A percentile compares a stretch with the other conserved stretches of the same genome.
These are phyloP conservation scores for Circinella umbellata DNA, from an alignment of 371 early-diverging fungal species.

Conservation along the genomic window DNA sequence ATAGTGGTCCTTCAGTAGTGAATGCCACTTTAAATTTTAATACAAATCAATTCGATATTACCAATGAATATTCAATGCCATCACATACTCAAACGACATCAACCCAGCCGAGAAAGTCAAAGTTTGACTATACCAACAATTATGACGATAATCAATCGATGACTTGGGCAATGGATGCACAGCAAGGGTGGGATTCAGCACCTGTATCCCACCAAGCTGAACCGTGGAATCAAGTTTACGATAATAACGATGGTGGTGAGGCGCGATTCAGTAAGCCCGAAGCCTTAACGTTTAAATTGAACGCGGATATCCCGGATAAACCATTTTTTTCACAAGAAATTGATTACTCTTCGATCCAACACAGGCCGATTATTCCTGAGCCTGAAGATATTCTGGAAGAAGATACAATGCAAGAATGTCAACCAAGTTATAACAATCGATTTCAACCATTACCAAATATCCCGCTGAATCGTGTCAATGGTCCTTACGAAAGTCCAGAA, in stretches of 20 bases:
- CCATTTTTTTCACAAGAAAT: constrained; percentile 31
- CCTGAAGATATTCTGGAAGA: constrained; percentile 31
- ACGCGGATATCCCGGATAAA: constrained; percentile 33
- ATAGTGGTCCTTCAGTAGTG: constrained; percentile 18
- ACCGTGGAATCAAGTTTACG: constrained; percentile 9
- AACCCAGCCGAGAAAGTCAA: constrained; percentile 3
- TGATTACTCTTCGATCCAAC: constrained; percentile 32
- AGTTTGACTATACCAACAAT: constrained; percentile 17
- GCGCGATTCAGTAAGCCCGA: constrained; percentile 15
- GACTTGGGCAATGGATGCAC: constrained; percentile 16
- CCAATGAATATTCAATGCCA: not conserved
- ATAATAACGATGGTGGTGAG: not conserved
- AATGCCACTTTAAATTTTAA: constrained; percentile 24
- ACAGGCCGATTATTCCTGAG: constrained; percentile 32
- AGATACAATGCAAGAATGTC: not conserved
- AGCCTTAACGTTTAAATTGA: constrained; percentile 23
- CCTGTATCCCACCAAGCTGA: constrained; percentile 1
- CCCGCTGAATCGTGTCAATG: constrained; percentile 56
- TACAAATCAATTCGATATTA: constrained; percentile 24
- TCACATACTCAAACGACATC: not conserved
- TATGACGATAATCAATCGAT: not conserved
- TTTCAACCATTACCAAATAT: constrained; percentile 40
- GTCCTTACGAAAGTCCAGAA: constrained; percentile 55
- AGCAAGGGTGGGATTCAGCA: constrained; percentile 18
- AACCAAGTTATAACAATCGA: not conserved